Base-by-base conservation (phyloP, 164 flowering plant species). In the Amborella trichopoda region DNA sequence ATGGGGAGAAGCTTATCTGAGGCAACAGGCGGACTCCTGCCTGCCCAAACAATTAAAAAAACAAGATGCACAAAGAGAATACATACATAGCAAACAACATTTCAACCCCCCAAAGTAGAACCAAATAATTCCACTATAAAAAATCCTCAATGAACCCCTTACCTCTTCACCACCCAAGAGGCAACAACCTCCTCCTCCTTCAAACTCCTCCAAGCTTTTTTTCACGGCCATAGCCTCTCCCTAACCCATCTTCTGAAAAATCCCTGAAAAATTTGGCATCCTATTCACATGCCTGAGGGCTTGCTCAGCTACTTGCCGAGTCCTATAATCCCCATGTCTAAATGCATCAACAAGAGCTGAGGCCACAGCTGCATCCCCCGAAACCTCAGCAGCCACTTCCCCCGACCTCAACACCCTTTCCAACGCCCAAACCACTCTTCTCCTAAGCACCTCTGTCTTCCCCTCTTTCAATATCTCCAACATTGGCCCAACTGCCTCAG, bases 331-430 rank as follows among this genome's bases (percentile, higher is more conserved):
- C 17, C 69, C 95, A 60, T 82, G 68, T 40, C 81, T 81, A 74
- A 84, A 91, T 20, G 96, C 95, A 65, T 91, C 99, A 6, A 91
- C 95, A 21, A 91, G 82, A 8, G 95, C 99, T n/a, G 94, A 66
- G 46, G 75, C 66, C 38, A 84, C 68, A 58, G 77, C 87, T 12
- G 66, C 91, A 64, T 82, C 68, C 4, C 73, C 61, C 26, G 71
- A 52, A 38, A 67, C 50, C 37, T 62, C 64, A 28, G n/a, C 23
- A 2, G 71, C 67, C 18, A 62, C 59, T 17, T 62, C 71, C 25
- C 55, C 67, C 10, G 49, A 61, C 42, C 71, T 54, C 44, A 62
- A 28, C 40, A 67, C 34, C 48, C 71, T 58, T 38, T 67, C 71
- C 3, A 59, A 57, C 18, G 67, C 67, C 60, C 52, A 62, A 25